These are phyloP conservation scores for Garcia nutans DNA, from an alignment of 345 rosid genomes.

Conservation along the genomic window DNA sequence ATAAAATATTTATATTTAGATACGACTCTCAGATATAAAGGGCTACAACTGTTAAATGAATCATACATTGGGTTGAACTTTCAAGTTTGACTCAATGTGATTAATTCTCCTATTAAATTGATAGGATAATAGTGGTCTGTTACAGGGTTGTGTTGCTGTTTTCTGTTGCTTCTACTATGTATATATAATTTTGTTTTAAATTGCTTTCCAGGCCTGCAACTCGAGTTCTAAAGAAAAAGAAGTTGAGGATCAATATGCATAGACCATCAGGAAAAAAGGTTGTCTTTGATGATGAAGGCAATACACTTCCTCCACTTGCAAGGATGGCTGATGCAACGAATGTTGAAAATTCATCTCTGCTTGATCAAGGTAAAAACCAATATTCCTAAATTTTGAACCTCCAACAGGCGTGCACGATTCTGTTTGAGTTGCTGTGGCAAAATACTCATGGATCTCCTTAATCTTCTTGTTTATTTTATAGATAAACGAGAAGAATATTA, in stretches of 20 bases:
- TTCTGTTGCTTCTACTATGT: neutral
- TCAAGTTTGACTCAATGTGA: neutral
- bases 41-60: neutral
- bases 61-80: neutral
- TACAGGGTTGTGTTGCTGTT: neutral
- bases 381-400: neutral
- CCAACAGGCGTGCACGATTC: neutral
- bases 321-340: constrained; percentile 54
- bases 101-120: neutral
- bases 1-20: neutral
- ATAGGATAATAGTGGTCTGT: neutral
- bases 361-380: constrained; percentile 62
- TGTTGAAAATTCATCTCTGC: constrained; percentile 35
- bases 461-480: constrained; percentile 24
- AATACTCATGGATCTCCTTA: neutral
- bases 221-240: constrained; percentile 73
- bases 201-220: constrained; percentile 57
- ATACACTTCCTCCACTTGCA: constrained; percentile 76
- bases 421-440: neutral
- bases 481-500: constrained; percentile 57
- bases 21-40: neutral
- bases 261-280: constrained; percentile 76
- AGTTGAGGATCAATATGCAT: constrained; percentile 77
- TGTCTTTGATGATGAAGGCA: constrained; percentile 86
- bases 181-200: constrained; percentile 1